phyloP scores from a whole-genome alignment of 2,329 filamentous ascomycete genomes.

The Pyricularia sp. region DNA sequence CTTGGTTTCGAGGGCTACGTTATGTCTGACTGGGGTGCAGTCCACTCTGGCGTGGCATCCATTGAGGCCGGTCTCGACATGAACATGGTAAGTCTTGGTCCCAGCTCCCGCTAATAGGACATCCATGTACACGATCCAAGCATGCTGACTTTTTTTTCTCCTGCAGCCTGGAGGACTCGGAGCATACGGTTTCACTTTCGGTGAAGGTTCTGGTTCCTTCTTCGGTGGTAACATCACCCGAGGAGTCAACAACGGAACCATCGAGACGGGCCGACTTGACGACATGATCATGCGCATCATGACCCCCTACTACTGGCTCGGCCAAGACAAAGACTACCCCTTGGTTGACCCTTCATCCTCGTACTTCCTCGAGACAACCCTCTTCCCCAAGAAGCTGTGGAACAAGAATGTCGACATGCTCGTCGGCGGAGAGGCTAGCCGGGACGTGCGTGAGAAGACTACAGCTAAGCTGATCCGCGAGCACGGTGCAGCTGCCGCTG shows the following conservation, averaged over 20 bases:
- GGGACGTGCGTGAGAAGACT: slow-evolving; percentile 37
- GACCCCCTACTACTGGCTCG: slow-evolving; percentile 39
- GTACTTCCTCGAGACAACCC: slow-evolving; percentile 31
- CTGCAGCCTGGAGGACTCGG: slow-evolving; percentile 27
- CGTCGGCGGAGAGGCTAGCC: background rate
- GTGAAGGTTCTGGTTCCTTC: slow-evolving; percentile 22
- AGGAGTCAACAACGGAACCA: slow-evolving; percentile 66
- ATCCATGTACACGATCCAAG: background rate
- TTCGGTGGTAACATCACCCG: slow-evolving; percentile 57
- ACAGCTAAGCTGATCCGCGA: slow-evolving; percentile 46
- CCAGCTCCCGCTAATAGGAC: background rate
- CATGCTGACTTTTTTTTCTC: background rate
- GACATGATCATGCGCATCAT: slow-evolving; percentile 51
- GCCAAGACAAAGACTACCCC: slow-evolving; percentile 37
- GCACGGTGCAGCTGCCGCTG: slow-evolving; percentile 46
- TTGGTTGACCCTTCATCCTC: slow-evolving; percentile 32
- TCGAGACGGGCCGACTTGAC: slow-evolving; percentile 60
- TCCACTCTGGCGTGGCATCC: slow-evolving; percentile 23
- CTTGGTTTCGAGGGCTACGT: slow-evolving; percentile 72
- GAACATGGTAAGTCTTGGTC: slow-evolving; percentile 26
- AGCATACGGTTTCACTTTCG: slow-evolving; percentile 19
- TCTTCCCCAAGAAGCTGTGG: slow-evolving; percentile 38
- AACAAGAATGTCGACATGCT: slow-evolving; percentile 17
- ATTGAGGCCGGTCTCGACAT: slow-evolving; percentile 38
- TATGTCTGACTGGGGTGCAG: slow-evolving; percentile 51